Conservation (phyloP, 2,329 filamentous ascomycete species). For the Diaporthe ilicicola region DNA sequence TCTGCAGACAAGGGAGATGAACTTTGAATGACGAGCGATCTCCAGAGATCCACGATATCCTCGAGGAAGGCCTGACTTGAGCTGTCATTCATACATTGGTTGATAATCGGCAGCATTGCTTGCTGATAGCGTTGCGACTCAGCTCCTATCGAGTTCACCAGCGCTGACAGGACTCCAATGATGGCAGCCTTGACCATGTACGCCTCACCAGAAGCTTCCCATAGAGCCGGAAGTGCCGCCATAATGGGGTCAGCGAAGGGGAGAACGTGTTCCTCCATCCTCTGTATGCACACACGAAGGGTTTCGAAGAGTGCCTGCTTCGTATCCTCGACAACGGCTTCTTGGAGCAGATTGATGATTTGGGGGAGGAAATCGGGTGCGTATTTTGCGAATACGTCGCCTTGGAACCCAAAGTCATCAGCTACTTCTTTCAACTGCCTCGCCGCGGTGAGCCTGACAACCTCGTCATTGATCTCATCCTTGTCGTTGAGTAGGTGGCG, state of each 20-base stretch:
- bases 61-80: conserved; percentile 80
- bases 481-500: conserved; percentile 82
- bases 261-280: conserved; percentile 77
- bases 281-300: conserved; percentile 79
- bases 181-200: conserved; percentile 95
- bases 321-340: conserved; percentile 84
- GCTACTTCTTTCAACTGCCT: conserved; percentile 82
- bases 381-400: conserved; percentile 78
- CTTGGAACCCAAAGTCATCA: conserved; percentile 84
- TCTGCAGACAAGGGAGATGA: conserved; percentile 67
- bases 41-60: conserved; percentile 93
- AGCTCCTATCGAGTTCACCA: conserved; percentile 86
- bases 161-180: conserved; percentile 81
- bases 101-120: conserved; percentile 82
- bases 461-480: conserved; percentile 85
- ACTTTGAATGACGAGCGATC: conserved; percentile 74
- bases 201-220: conserved; percentile 81
- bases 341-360: conserved; percentile 80
- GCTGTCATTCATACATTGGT: conserved; percentile 29
- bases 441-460: conserved; percentile 91
- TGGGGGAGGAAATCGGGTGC: conserved; percentile 76
- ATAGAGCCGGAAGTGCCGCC: conserved; percentile 79
- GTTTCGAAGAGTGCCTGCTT: conserved; percentile 92
- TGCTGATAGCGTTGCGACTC: conserved; percentile 81
- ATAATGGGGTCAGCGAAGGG: conserved; percentile 83